Base-by-base conservation (phyloP, 495 filamentous ascomycete genomes). In the Penicillium chermesinum region DNA sequence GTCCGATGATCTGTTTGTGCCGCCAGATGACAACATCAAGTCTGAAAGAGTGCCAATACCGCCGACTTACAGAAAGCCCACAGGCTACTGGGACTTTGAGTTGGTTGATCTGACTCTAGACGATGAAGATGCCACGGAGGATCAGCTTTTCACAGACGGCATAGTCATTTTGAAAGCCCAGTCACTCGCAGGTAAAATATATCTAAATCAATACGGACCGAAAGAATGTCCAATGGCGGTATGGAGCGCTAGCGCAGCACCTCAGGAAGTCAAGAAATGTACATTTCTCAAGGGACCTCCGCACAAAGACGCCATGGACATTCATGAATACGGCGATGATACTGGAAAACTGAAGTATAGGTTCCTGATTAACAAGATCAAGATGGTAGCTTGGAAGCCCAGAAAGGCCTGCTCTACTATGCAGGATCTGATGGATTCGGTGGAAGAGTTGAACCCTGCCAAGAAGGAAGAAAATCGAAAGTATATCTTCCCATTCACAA, bases 141-240 rank as follows among this genome's bases (percentile, higher is more conserved):
- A 30, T 30, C 25, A 30, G 10, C 25, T 30, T 30, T 30, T 30
- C 25, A 30, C 25, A 30, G 25, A 30, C 10, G 25, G 25, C 25
- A 30, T 30, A 30, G 25, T 10, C 25, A 30, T 30, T 30, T 30
- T 30, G 25, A 30, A 30, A 30, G 25, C 25, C 5, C 25, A 30
- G 4, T 30, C 25, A 30, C 10, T 4, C 5, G 25, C 5, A 10
- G 40, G 40, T 3, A 43, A 43, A 16, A 19, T 25, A 13, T 43
- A 15, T 30, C 37, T 48, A 18, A 48, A 48, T 16, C 41, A 25
- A 41, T 48, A 48, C 41, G 46, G 46, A 19, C 46, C 46, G 16
- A 41, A 30, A 40, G 41, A 48, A 17, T 20, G 46, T 35, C 37
- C 46, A 16, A 48, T 48, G 46, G 20, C 32, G 17, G 41, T 48